Evolutionary conservation across 768 basidiomycete genomes (phyloP), one percentile per base, ranked within the genome.

Genomic region (Lentinula edodes): DNA sequence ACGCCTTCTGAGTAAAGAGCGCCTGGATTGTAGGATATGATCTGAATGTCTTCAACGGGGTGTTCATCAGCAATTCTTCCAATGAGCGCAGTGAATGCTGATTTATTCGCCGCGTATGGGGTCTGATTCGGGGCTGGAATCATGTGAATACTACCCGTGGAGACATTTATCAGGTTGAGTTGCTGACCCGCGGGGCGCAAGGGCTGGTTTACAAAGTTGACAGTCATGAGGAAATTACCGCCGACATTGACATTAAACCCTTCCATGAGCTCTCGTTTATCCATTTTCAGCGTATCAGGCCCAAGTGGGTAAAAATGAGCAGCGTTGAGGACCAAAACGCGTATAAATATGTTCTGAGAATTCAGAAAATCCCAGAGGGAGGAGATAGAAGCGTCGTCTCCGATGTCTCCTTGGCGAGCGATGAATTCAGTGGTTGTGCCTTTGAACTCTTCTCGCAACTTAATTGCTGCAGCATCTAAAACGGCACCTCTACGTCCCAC

Each of bases 51-150:
- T 10, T 56, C 41, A 13, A 56, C 55, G 10, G 55, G 28, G 16
- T 39, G 55, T 43, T 56, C 55, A 43, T 56, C 39, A 5, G 55
- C 55, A 42, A 56, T 56, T 39, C 55, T 20, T 42, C 55, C 55
- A n/a, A 56, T n/a, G 9, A 56, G 41, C 6, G 55, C 18, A 32
- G 55, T 28, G 16, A 56, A 56, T 32, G 41, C 55, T 16, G 55
- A 9, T 43, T 56, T 56, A 5, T 18, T 28, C 0, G 55, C 9
- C 5, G 41, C 18, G 13, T 56, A 56, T 5, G 41, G 2, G 23
- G 9, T 32, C 10, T 36, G 38, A 28, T 3, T 10, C 8, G 55
- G 53, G 16, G 18, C 36, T 7, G 28, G 34, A 38, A 41, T 20
- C 39, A 41, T 20, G 28, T 56, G 41, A 4, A 43, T 56, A 15